Evolutionary conservation across 2,329 filamentous ascomycete genomes (phyloP), one percentile per base, ranked within the genome.

Genomic region (Aspergillus novofumigatus): DNA sequence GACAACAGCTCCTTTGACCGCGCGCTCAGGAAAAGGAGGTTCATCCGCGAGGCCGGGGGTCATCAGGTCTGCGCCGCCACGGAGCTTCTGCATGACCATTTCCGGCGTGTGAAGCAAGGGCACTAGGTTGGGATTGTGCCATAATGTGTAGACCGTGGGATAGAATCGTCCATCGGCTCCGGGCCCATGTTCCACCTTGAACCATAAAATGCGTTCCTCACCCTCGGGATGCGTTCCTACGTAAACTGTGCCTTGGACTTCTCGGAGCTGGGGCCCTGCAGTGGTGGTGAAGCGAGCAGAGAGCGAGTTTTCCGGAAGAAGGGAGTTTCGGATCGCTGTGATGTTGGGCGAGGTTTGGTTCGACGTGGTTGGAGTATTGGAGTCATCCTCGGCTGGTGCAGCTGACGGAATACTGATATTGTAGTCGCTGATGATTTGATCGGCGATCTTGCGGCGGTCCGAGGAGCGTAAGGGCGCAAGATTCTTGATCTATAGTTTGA

Each of bases 21-120:
- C 86, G 49, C 76, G 77, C 38, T 74, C 64, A 3, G 85, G 84
- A 65, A 88, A 89, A 1, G 86, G 85, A 10, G 86, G 84, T 1
- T 86, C 85, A 53, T 83, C 80, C 28, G 85, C 81, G 14, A 89
- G 72, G 8, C 86, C 86, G 1, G 86, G 86, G 1, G 83, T 87
- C 86, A 89, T 89, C 50, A 89, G 74, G 69, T 88, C 86, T 21
- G 86, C 86, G 3, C 86, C 86, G 7, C 81, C 80, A 56, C 82
- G 82, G 8, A 89, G 73, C 70, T 88, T 88, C 59, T 81, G 77
- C 66, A 88, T 81, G 25, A 84, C 79, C 51, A 77, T 65, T 9
- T 79, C 77, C 3, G 83, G 84, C 0, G 86, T 88, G 62, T 87
- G 81, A n/a, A 89, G 77, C 32, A 89, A 70, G 0, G 86, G 84